Base-by-base conservation (phyloP, 192 early-diverging fungal genomes). In the Thamnidium elegans region DNA sequence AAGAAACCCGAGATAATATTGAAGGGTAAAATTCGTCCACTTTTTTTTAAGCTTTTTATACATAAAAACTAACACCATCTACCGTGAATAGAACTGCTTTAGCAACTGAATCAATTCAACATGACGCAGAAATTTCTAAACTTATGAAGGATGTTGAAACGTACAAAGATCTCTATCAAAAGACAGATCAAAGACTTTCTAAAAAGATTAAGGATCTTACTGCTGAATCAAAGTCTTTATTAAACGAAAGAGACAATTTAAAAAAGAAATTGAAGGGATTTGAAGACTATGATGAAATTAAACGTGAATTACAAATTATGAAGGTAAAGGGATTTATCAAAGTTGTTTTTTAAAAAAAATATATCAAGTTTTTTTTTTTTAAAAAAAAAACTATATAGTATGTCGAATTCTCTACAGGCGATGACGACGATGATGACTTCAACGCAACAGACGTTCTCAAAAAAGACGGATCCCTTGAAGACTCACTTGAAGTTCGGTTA, bases 251-350 rank as follows among this genome's bases (percentile, higher is more conserved):
- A 3, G 76, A 77, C 34, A 69, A 78, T 14, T 69, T 84, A 26
- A 74, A 83, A 31, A 79, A 73, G 13, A 77, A 84, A 39, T 58
- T 94, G 13, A 74, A 77, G 31, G 77, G 80, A 30, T 88, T 78
- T 68, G 85, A 86, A 7, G 92, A 97, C 65, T 97, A 97, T 52
- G 88, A 93, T 56, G 86, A 90, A 64, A 85, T 95, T 39, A 91
- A 90, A 70, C 81, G 87, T 39, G 95, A 97, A 63, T 77, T 97
- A 26, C 88, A 91, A 19, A 81, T 97, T 47, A 77, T 92, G 58
- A 92, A 90, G 75, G 89, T 86, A 67, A 70, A 64, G 7, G 3
- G 26, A 26, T 26, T 1, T 7, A 13, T 6, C 8, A 44, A 58
- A n/a, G 2, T 53, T 13, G 6, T 10, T 53, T 26, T 31, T 53